phyloP scores from a whole-genome alignment of 371 early-diverging fungal species.

The Saksenaea oblongispora region DNA sequence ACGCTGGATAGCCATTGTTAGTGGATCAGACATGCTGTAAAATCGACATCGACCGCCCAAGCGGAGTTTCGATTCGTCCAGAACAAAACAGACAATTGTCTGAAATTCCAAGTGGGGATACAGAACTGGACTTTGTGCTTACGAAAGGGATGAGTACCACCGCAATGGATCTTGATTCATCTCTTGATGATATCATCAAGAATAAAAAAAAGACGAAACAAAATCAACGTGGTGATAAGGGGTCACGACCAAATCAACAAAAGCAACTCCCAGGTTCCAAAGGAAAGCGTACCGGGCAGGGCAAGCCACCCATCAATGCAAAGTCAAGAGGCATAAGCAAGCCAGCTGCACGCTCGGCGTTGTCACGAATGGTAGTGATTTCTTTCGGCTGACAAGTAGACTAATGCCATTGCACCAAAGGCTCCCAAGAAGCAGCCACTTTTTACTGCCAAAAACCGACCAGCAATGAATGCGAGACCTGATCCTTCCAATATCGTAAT shows the following conservation, averaged over 20 bases:
- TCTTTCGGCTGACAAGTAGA: not conserved
- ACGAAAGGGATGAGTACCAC: not conserved
- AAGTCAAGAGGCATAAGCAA: not conserved
- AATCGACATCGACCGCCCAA: too few species aligned
- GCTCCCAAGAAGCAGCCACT: not conserved
- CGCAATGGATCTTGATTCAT: constrained; percentile 22
- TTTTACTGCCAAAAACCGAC: constrained; percentile 1
- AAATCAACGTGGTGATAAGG: not conserved
- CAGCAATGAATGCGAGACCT: not conserved
- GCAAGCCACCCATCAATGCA: not conserved
- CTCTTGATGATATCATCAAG: constrained; percentile 27
- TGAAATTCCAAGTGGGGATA: too few species aligned
- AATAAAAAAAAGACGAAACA: constrained; percentile 8
- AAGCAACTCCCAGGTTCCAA: not conserved
- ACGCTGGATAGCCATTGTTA: too few species aligned
- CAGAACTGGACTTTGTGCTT: too few species aligned
- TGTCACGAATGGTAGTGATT: not conserved
- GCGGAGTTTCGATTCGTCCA: too few species aligned
- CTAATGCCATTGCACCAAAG: not conserved
- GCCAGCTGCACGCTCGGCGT: not conserved
- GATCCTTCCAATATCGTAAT: constrained; percentile 21
- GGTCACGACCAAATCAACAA: not conserved
- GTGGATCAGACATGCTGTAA: too few species aligned
- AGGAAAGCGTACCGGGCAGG: not conserved
- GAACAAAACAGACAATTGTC: too few species aligned